Conservation (phyloP, 441 rosid genomes). For the Gossypium trilobum region DNA sequence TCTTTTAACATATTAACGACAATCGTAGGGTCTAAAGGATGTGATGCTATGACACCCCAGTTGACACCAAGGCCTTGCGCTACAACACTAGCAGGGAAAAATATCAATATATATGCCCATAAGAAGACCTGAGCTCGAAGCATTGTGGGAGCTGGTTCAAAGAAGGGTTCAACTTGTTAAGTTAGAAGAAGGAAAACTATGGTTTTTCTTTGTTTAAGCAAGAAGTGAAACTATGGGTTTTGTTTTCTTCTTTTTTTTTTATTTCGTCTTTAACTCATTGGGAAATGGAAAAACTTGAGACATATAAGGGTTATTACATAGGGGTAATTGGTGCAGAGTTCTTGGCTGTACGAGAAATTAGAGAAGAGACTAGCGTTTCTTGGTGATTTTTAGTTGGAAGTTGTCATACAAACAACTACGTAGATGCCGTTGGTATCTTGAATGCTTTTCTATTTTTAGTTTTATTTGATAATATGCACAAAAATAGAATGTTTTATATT, state of each 20-base stretch:
- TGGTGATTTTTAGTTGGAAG: neutral
- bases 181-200: neutral
- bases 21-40: conserved; percentile 42
- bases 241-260: neutral
- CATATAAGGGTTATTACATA: neutral
- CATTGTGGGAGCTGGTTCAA: conserved; percentile 17
- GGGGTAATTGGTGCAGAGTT: neutral
- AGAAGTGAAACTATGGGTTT: neutral
- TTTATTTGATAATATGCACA: neutral
- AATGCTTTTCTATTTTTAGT: neutral
- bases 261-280: neutral
- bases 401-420: neutral
- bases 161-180: neutral
- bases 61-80: conserved; percentile 51
- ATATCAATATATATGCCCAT: conserved; percentile 16
- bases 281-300: neutral
- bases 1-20: conserved; percentile 64
- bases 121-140: conserved; percentile 17
- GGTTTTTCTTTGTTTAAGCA: neutral
- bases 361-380: neutral
- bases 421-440: neutral
- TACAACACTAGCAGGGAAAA: conserved; percentile 15
- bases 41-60: conserved; percentile 71
- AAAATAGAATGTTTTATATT: neutral
- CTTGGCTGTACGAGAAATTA: neutral